phyloP scores from a whole-genome alignment of 805 yeast genomes.

The Myxozyma geophila region DNA sequence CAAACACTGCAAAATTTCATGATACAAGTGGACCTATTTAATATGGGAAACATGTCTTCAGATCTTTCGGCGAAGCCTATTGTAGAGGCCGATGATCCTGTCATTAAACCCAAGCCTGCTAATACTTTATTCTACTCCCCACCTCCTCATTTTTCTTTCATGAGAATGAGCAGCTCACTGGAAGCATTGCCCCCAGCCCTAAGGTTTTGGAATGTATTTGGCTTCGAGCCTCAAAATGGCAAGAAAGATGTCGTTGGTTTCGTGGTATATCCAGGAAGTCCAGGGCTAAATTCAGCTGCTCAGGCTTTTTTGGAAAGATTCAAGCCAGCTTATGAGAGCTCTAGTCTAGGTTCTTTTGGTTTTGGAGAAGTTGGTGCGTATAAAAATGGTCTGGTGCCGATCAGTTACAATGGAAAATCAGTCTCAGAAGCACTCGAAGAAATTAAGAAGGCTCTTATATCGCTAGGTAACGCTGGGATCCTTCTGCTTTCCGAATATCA shows the following conservation, averaged over 20 bases:
- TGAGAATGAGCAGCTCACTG: conserved; percentile 40
- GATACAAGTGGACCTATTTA: conserved; percentile 16
- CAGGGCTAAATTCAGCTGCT: conserved; percentile 38
- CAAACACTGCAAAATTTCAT: conserved; percentile 14
- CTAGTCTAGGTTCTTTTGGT: conserved; percentile 43
- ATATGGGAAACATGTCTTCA: neutral
- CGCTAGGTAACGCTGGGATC: conserved; percentile 7
- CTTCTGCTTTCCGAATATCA: neutral
- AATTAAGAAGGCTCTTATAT: conserved; percentile 11
- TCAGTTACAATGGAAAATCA: conserved; percentile 6
- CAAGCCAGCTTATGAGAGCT: conserved; percentile 45
- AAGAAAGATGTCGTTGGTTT: conserved; percentile 42
- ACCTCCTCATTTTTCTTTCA: conserved; percentile 44
- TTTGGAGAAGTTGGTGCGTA: conserved; percentile 31
- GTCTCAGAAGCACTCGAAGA: conserved; percentile 30
- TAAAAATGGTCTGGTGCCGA: conserved; percentile 33
- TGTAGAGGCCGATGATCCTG: conserved; percentile 5
- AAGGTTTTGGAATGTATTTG: conserved; percentile 49
- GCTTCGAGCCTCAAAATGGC: conserved; percentile 44
- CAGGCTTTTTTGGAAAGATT: conserved; percentile 38
- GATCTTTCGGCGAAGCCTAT: neutral
- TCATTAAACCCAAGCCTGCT: neutral
- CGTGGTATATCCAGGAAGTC: conserved; percentile 41
- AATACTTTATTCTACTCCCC: conserved; percentile 21
- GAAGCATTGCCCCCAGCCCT: conserved; percentile 47